Evolutionary conservation across 2,329 filamentous ascomycete genomes (phyloP), one percentile per base, ranked within the genome.

Genomic region (Cytospora leucostoma): DNA sequence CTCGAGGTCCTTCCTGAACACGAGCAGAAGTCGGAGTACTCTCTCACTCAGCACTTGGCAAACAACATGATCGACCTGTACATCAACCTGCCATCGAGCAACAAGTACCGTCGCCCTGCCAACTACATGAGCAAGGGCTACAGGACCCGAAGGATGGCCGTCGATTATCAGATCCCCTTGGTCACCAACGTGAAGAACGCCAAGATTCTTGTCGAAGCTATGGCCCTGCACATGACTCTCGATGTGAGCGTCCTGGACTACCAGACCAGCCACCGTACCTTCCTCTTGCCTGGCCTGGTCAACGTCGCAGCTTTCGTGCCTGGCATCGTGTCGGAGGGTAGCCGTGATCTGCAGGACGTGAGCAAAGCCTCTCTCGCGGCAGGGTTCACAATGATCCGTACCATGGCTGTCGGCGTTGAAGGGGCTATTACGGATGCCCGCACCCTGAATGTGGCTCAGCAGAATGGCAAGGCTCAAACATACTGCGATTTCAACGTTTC

Each of bases 171-270:
- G 79, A 96, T 95, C 61, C 95, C 95, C 64, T 82, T 99, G 65
- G 94, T 99, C 19, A 99, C 95, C 61, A 99, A 99, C 72, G 95
- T 99, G 76, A 99, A 99, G 85, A 98, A 97, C 74, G 95, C 95
- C 65, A 99, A 98, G 84, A 92, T 99, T 65, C 80, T 99, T 58
- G 89, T 99, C 59, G 95, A 99, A 79, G 95, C 94, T 27, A 91
- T 99, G 68, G 88, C 93, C 62, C 88, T 94, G 64, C 90, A 96
- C 75, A 97, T 92, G 73, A 88, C 93, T 69, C 83, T 99, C 60
- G 88, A 91, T 44, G 87, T 99, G 63, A 86, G 87, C 73, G 89
- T 88, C 68, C 87, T 93, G 62, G 95, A 99, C 78, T 96, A 89
- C 78, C 93, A 97, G 80, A 94, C 92, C 54, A 97, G 95, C 78